These are phyloP conservation scores for Syzygium jambos DNA, from an alignment of 345 rosid species.

Conservation along the genomic window DNA sequence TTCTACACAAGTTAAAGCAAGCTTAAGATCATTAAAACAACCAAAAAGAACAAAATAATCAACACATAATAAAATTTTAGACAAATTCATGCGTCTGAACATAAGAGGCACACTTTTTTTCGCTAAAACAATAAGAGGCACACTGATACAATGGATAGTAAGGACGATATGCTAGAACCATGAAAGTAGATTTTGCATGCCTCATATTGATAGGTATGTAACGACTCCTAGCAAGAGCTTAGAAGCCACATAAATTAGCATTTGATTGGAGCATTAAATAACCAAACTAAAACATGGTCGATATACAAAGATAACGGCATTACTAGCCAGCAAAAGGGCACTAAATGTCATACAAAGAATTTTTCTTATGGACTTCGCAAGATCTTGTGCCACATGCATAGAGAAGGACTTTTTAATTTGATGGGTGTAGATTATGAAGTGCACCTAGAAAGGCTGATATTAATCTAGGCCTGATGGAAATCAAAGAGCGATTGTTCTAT, in stretches of 20 bases:
- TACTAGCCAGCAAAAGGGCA: not conserved
- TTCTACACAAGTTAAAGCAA: constrained; percentile 28
- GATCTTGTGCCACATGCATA: not conserved
- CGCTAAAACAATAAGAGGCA: no score
- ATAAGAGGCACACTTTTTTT: not conserved
- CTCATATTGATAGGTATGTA: not conserved
- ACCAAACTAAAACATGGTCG: not conserved
- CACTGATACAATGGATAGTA: not conserved
- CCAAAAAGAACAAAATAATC: not conserved
- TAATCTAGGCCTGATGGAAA: not conserved
- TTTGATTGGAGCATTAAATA: not conserved
- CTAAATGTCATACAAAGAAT: not conserved
- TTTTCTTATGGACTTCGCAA: not conserved
- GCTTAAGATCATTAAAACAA: not conserved
- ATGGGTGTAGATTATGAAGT: not conserved
- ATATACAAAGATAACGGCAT: not conserved
- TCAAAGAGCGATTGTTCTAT: not conserved
- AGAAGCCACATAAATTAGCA: not conserved
- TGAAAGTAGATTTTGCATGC: not conserved
- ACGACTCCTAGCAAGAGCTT: not conserved
- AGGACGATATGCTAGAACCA: not conserved
- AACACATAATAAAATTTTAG: not conserved
- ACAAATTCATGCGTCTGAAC: not conserved
- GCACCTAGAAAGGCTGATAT: not conserved
- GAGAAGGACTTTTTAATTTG: not conserved